phyloP scores from a whole-genome alignment of 108 stramenopile species.

The Cyclotella distinguenda region DNA sequence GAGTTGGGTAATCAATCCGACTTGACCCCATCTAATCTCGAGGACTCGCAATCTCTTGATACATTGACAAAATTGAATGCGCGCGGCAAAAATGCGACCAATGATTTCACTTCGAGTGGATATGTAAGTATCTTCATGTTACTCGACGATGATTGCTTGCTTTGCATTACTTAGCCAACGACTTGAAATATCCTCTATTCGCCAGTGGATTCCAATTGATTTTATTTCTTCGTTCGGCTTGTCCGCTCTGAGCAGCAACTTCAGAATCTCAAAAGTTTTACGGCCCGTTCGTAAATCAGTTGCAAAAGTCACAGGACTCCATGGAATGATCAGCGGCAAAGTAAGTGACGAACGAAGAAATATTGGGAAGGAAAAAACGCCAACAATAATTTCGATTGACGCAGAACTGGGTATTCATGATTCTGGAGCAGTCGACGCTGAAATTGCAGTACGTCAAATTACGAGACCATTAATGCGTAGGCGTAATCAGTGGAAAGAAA shows the following conservation, averaged over 20 bases:
- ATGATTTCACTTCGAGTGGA: constrained; percentile 33
- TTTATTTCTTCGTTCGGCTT: constrained; percentile 49
- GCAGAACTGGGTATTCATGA: constrained; percentile 45
- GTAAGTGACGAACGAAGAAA: background rate
- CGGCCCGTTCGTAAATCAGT: constrained; percentile 68
- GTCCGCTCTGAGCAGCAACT: constrained; percentile 28
- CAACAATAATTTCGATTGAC: constrained; percentile 46
- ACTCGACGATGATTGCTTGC: background rate
- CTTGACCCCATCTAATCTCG: background rate
- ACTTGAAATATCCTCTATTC: background rate
- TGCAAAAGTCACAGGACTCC: constrained; percentile 71
- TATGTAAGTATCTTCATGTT: constrained; percentile 24
- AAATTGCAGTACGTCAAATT: constrained; percentile 33
- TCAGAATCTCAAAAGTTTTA: constrained; percentile 55
- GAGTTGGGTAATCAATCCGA: background rate
- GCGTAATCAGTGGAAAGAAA: constrained; percentile 14
- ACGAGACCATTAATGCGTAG: constrained; percentile 15
- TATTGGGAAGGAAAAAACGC: constrained; percentile 12
- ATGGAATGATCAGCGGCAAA: constrained; percentile 85
- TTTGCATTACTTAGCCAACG: background rate
- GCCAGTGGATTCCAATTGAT: constrained; percentile 53
- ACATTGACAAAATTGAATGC: background rate
- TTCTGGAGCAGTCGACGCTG: constrained; percentile 31
- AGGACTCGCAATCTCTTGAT: background rate
- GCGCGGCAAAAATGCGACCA: background rate